A percentile compares a stretch with the other conserved stretches of the same genome.
Evolutionary conservation across 2,329 filamentous ascomycete genomes (phyloP).

Genomic region (Fusarium tricinctum): DNA sequence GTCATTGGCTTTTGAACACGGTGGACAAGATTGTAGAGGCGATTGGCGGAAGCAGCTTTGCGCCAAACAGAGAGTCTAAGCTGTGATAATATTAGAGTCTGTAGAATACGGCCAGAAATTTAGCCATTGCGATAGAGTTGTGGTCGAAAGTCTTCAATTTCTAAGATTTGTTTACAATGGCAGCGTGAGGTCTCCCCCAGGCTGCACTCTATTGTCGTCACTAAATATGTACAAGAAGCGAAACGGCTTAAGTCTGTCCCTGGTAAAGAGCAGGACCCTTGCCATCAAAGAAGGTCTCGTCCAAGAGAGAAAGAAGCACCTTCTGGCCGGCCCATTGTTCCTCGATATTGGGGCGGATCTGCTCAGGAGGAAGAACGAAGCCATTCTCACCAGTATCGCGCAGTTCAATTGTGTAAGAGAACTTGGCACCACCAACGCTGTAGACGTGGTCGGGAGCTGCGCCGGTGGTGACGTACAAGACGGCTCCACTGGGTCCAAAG

Average conservation of each 20-base stretch:
- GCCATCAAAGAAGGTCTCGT: constrained; percentile 56
- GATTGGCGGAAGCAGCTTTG: constrained; percentile 61
- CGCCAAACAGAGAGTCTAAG: constrained; percentile 44
- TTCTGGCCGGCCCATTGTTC: constrained; percentile 58
- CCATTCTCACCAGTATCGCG: constrained; percentile 53
- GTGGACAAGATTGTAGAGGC: constrained; percentile 62
- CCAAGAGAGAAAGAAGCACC: constrained; percentile 51
- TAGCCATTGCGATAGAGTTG: neutral
- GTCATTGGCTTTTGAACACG: constrained; percentile 62
- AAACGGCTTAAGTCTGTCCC: constrained; percentile 19
- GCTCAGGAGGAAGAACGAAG: constrained; percentile 56
- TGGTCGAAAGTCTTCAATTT: too few relatives aligned
- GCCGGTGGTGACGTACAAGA: constrained; percentile 56
- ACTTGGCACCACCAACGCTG: constrained; percentile 50
- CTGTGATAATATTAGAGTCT: constrained; percentile 13
- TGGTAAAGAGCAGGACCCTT: constrained; percentile 43
- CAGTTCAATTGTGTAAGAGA: constrained; percentile 59
- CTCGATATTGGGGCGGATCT: constrained; percentile 55
- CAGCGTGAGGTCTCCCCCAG: neutral
- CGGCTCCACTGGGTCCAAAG: constrained; percentile 56
- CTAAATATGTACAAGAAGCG: neutral
- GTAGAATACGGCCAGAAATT: neutral
- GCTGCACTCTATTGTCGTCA: neutral
- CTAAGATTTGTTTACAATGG: neutral
- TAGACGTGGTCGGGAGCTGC: constrained; percentile 51